Evolutionary conservation across 73 alveolate genomes (phyloP), one percentile per base, ranked within the genome.

Genomic region (Tetrahymena malaccensis): DNA sequence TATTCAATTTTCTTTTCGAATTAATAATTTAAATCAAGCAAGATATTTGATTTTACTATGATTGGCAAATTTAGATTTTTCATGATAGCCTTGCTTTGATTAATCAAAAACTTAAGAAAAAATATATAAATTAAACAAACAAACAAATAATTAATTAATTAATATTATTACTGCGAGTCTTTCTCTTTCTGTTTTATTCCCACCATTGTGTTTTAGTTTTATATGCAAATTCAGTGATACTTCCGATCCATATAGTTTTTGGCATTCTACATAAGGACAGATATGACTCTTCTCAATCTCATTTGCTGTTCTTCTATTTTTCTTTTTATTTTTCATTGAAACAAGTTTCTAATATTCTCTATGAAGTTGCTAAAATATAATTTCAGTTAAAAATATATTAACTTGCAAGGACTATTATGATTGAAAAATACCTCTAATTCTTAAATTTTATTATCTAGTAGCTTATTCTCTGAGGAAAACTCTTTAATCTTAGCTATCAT

Each of bases 171-270:
- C 97, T 35, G 99, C 99, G 34, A 97, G 94, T 89, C 97, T 97
- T 85, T 97, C 99, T 95, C 99, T 97, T 40, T 97, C 99, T 9
- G 99, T 97, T 85, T 97, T 97, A 70, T 97, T 97, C 4, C 99
- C 99, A 38, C 98, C 99, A 94, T 96, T 95, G 89, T 97, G 99
- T 93, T 97, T 97, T 21, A 97, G 85, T 85, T 97, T 97, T 43
- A 97, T 97, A 44, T 97, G 99, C 16, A 97, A 58, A 94, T 97
- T 97, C 34, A 97, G 93, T 3, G 98, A 97, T 19, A 98, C 98
- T 85, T 97, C 99, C 22, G 98, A 96, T 35, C 99, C 99, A 93
- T 97, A 97, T 85, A 89, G 83, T 94, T 97, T 97, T 85, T 96
- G 97, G 85, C 99, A 97, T 37, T 96, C 95, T 33, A 93, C 96